Evolutionary conservation across 2,329 filamentous ascomycete genomes (phyloP), one percentile per base, ranked within the genome.

Genomic region (Calonectria henricotiae): DNA sequence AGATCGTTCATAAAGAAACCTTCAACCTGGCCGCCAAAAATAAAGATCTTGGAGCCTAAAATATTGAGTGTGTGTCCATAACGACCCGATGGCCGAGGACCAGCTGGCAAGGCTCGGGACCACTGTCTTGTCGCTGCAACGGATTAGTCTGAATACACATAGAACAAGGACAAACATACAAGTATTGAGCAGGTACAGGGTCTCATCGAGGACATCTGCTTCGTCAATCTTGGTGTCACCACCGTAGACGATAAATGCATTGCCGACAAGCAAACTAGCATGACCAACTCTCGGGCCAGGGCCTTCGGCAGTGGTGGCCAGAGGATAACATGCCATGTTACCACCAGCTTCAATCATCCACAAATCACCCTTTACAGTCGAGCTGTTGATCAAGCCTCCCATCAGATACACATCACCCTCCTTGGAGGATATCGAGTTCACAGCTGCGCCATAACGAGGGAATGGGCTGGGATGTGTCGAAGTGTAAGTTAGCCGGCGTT

Each of bases 1-100:
- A 99, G 86, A 78, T 99, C 96, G 78, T 99, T 99, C 90, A 99
- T 98, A 80, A 99, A 99, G 80, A 92, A 95, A 5, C 96, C 96
- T 80, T 99, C 96, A 1, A 98, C 96, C 79, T 99, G 96, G 62
- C 96, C 96, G 80, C 96, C 96, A 80, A 99, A 99, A 35, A 99
- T 93, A 84, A 94, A 99, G 49, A 99, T 96, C 80, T 97, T 98
- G 70, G 96, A 98, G 30, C 96, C 96, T 2, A 99, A 85, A 46
- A 99, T 98, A 80, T 98, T 99, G 71, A 99, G 84, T 0, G 96
- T 97, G 81, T 99, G 96, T 6, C 97, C 96, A 77, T 99, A 99
- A 75, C 96, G 92, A 60, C 96, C 96, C 6, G 94, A 90, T 2
- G 96, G 96, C 69, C 95, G 89, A 43, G 93, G 90, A 2, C 95